Evolutionary conservation across 2,329 filamentous ascomycete genomes (phyloP).

Genomic region (Penicillium sclerotiorum): DNA sequence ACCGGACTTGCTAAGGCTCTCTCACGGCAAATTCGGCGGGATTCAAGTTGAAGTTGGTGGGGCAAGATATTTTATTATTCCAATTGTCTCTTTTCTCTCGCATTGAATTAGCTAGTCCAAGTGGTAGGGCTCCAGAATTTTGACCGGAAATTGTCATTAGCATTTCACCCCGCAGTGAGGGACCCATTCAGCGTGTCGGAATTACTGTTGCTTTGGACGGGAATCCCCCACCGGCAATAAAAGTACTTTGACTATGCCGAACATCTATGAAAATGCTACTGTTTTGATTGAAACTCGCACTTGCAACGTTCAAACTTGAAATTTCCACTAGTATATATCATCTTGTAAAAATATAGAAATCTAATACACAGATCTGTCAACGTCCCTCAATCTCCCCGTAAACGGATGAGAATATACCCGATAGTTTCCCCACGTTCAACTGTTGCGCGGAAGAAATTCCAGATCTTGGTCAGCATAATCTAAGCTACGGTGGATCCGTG

Average conservation of each 20-base stretch:
- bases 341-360: no score
- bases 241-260: not conserved
- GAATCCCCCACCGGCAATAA: constrained; percentile 1
- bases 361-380: no score
- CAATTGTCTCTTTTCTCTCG: no score
- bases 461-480: constrained; percentile 20
- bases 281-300: no score
- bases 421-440: not conserved
- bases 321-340: no score
- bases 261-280: no score
- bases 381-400: no score
- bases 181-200: constrained; percentile 15
- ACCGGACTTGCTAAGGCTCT: not conserved
- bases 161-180: constrained; percentile 12
- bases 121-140: no score
- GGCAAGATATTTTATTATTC: no score
- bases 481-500: constrained; percentile 14
- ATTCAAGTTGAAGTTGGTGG: not conserved
- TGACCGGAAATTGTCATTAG: no score
- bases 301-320: no score
- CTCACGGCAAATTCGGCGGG: constrained; percentile 5
- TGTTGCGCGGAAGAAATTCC: constrained; percentile 9
- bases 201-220: constrained; percentile 12
- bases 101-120: no score
- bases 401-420: constrained; percentile 23